These are phyloP conservation scores for Zygoascus flipseniorum DNA, from an alignment of 805 yeast genomes.

Conservation along the genomic window DNA sequence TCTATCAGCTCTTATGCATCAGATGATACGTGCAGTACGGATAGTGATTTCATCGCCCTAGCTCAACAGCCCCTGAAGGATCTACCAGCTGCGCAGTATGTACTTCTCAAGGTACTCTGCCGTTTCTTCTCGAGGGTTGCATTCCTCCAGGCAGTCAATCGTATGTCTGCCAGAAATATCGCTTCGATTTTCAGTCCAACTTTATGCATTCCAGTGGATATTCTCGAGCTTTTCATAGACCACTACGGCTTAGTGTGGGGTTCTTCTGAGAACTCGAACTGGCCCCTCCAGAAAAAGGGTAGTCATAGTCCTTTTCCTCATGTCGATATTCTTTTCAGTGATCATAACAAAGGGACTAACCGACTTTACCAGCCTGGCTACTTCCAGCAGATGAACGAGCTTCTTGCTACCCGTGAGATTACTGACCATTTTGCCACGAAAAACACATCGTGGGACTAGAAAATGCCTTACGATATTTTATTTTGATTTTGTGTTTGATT, in stretches of 20 bases:
- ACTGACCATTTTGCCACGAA: background rate
- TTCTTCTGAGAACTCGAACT: background rate
- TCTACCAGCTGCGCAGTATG: conserved; percentile 16
- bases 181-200: conserved; percentile 27
- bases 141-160: conserved; percentile 12
- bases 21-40: background rate
- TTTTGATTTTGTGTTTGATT: no score
- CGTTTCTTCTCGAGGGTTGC: conserved; percentile 21
- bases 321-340: background rate
- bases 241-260: conserved; percentile 12
- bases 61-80: conserved; percentile 14
- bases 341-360: background rate
- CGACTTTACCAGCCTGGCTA: background rate
- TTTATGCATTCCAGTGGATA: conserved; percentile 17
- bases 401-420: background rate
- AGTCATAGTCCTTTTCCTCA: background rate
- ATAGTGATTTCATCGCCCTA: background rate
- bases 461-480: background rate
- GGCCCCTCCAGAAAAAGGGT: background rate
- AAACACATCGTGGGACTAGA: background rate
- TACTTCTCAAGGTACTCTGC: conserved; percentile 20
- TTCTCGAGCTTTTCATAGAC: conserved; percentile 20
- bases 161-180: conserved; percentile 24
- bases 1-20: background rate
- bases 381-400: background rate